A percentile compares a stretch with the other conserved stretches of the same genome.
These are phyloP conservation scores for Verticillium nubilum DNA, from an alignment of 2,329 filamentous ascomycete genomes.

Conservation along the genomic window DNA sequence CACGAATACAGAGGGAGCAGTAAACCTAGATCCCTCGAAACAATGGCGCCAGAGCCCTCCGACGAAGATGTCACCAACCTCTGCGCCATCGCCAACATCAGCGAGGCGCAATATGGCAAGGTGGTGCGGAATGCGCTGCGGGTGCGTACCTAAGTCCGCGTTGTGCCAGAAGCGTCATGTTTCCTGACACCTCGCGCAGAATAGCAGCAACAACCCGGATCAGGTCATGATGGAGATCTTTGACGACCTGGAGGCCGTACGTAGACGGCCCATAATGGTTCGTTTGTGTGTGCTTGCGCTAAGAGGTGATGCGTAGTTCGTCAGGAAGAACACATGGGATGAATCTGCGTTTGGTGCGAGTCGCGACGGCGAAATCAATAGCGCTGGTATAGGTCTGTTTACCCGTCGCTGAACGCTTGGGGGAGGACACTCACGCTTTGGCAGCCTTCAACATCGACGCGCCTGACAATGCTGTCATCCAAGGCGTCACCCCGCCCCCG, in stretches of 20 bases:
- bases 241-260: slow-evolving; percentile 35
- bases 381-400: slow-evolving; percentile 37
- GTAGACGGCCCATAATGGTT: slow-evolving; percentile 6
- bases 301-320: slow-evolving; percentile 29
- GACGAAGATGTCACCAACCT: slow-evolving; percentile 31
- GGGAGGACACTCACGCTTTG: slow-evolving; percentile 3
- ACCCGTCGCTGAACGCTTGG: background rate
- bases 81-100: slow-evolving; percentile 34
- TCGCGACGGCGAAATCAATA: slow-evolving; percentile 43
- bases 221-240: slow-evolving; percentile 47
- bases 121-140: slow-evolving; percentile 36
- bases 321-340: slow-evolving; percentile 48
- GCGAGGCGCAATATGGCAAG: slow-evolving; percentile 27
- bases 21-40: background rate
- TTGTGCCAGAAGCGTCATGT: background rate
- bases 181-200: slow-evolving; percentile 15
- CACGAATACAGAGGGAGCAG: background rate
- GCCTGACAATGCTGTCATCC: slow-evolving; percentile 35
- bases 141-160: slow-evolving; percentile 17
- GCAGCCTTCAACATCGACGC: slow-evolving; percentile 53
- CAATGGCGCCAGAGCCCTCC: slow-evolving; percentile 25
- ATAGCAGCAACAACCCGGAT: slow-evolving; percentile 39
- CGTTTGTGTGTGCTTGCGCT: slow-evolving; percentile 3
- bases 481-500: slow-evolving; percentile 34
- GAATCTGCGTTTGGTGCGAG: slow-evolving; percentile 47